Conservation (phyloP, 495 filamentous ascomycete genomes). For the Talaromyces ruber region DNA sequence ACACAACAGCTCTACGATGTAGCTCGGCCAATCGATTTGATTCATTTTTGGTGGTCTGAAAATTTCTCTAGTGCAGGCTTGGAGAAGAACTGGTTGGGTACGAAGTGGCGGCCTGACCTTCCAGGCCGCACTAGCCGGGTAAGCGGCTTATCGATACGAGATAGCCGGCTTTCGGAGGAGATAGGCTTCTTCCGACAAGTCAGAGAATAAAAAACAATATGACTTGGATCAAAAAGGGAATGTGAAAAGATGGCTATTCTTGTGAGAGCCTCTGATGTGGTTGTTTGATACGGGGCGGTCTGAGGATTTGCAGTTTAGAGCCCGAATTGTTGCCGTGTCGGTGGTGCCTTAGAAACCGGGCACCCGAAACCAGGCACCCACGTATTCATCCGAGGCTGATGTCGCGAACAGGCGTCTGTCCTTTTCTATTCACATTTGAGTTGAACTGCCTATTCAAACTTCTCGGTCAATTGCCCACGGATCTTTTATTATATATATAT, state of each 20-base stretch:
- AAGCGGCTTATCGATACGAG: conserved; percentile 1
- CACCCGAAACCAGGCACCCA: neutral
- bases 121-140: neutral
- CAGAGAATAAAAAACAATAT: neutral
- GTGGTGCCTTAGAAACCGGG: neutral
- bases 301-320: too few species aligned
- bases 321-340: too few species aligned
- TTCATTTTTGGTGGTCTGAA: neutral
- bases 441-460: neutral
- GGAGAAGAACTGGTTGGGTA: neutral
- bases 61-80: neutral
- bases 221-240: too few species aligned
- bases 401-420: neutral
- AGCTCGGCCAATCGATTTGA: neutral
- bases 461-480: too few species aligned
- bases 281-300: too few species aligned
- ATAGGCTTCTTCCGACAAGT: neutral
- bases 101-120: neutral
- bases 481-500: too few species aligned
- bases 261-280: too few species aligned
- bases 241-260: too few species aligned
- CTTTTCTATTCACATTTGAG: neutral
- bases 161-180: neutral
- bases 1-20: neutral
- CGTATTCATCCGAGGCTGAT: neutral